These are phyloP conservation scores for Pachysolen tannophilus DNA, from an alignment of 805 yeast genomes.

Conservation along the genomic window DNA sequence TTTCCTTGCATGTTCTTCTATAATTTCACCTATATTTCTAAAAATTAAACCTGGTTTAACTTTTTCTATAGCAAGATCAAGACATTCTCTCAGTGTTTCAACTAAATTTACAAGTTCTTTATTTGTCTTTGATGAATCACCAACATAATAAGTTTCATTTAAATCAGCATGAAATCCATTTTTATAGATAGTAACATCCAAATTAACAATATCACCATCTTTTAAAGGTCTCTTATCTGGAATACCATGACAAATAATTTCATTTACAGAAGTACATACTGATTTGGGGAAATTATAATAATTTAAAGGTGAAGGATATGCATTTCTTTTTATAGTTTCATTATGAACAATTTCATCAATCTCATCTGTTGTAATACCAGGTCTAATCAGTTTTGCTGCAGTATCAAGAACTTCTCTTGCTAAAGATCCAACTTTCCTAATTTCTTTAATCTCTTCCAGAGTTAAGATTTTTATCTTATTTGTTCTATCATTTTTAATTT, in stretches of 20 bases:
- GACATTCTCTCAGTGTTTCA: slow-evolving; percentile 83
- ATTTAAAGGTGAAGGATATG: slow-evolving; percentile 93
- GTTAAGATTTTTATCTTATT: slow-evolving; percentile 56
- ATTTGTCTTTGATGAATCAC: slow-evolving; percentile 75
- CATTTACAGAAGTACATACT: slow-evolving; percentile 89
- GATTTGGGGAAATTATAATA: slow-evolving; percentile 92
- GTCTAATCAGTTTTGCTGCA: slow-evolving; percentile 75
- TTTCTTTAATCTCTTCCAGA: slow-evolving; percentile 63
- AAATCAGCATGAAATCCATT: slow-evolving; percentile 91
- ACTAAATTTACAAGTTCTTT: slow-evolving; percentile 82
- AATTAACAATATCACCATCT: slow-evolving; percentile 92
- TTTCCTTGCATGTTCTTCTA: slow-evolving; percentile 77
- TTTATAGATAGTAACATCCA: slow-evolving; percentile 80
- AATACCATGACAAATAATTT: slow-evolving; percentile 93
- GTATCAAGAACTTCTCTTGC: slow-evolving; percentile 87
- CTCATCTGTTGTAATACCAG: slow-evolving; percentile 92
- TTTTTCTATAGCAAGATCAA: slow-evolving; percentile 71
- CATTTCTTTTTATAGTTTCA: slow-evolving; percentile 81
- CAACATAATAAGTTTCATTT: slow-evolving; percentile 95
- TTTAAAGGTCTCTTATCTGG: slow-evolving; percentile 83
- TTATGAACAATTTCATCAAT: slow-evolving; percentile 80
- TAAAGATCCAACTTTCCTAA: slow-evolving; percentile 65
- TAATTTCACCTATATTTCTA: slow-evolving; percentile 78
- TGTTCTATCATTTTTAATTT: slow-evolving; percentile 62
- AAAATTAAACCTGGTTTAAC: slow-evolving; percentile 92